phyloP scores from a whole-genome alignment of 139 green algal genomes.

The Auxenochlorella protothecoides region DNA sequence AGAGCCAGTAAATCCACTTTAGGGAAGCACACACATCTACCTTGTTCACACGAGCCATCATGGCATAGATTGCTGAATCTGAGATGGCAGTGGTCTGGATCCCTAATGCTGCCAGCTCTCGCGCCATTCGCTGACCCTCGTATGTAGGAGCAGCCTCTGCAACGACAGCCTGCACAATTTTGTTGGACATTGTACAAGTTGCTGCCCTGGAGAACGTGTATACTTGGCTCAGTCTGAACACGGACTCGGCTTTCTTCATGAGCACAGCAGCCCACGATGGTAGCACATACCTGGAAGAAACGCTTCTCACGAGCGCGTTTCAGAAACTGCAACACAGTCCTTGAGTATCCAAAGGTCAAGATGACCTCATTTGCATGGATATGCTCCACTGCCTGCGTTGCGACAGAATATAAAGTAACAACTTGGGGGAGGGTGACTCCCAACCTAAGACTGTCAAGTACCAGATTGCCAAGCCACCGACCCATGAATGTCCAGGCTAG shows the following conservation, averaged over 20 bases:
- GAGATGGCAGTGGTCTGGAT: constrained; percentile 80
- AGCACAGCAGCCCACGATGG: too few species aligned
- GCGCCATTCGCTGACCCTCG: constrained; percentile 79
- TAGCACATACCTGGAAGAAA: constrained; percentile 65
- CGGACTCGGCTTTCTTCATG: too few species aligned
- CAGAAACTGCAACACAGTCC: constrained; percentile 75
- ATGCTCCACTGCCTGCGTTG: constrained; percentile 72
- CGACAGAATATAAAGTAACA: too few species aligned
- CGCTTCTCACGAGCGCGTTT: constrained; percentile 78
- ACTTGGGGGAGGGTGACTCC: too few species aligned
- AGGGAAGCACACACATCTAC: constrained; percentile 22
- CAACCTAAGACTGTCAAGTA: too few species aligned
- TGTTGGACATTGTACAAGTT: too few species aligned
- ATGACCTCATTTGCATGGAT: constrained; percentile 90
- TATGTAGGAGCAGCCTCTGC: constrained; percentile 79
- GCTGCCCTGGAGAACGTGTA: too few species aligned
- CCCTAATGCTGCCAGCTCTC: constrained; percentile 57
- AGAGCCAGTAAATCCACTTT: too few species aligned
- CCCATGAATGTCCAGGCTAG: too few species aligned
- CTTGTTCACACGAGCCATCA: constrained; percentile 95
- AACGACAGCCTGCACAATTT: constrained; percentile 67
- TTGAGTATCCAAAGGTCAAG: constrained; percentile 65
- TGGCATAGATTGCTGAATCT: constrained; percentile 88
- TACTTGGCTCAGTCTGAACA: too few species aligned
- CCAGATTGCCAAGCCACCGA: too few species aligned